Base-by-base conservation (phyloP, 208 protist species). In the Trypanosoma congolense region DNA sequence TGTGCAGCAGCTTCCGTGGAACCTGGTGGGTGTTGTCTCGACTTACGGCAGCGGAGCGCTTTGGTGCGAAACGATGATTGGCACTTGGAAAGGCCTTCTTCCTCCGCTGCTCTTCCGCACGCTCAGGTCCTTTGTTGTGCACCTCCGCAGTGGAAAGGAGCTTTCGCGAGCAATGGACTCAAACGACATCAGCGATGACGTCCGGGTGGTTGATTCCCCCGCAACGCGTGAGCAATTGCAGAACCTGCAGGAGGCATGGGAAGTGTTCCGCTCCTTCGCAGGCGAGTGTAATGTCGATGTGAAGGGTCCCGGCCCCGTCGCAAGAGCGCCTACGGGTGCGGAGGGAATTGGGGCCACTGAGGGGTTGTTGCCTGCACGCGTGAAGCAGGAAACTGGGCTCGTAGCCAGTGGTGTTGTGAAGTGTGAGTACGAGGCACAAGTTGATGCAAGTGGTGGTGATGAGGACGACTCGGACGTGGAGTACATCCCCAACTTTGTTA, bases 1-100 rank as follows among this genome's bases (percentile, higher is more conserved):
- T 19, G 59, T 80, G 28, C 80, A 92, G 51, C 78, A 87, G 45
- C 59, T 88, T 53, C 80, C 84, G 19, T 87, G 75, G 75, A 60
- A 63, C n/a, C 51, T 67, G 18, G 65, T 70, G 28, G 52, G 58
- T 21, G 70, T 63, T 36, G 48, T 61, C 16, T 53, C 52, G 30
- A 50, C 54, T 5, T 42, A 53, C 18, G 61, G 53, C 31, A 46
- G 52, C 29, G 51, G 61, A 12, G 52, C 51, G 9, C 19, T 76
- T 45, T 91, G 83, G 83, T 91, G 78, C 31, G 79, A 90, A 53
- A 47, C 65, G 16, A 59, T 91, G 45, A 77, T 91, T 55, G 70
- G 60, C 16, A 77, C 74, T n/a, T 91, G 83, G 83, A 65, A 80
- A 33, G 53, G 49, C 4, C 44, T 87, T 10, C 58, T 91, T 40